Percentiles rank a stretch among this genome's conserved stretches.
These are phyloP conservation scores for Rhynchospora tenuis DNA, from an alignment of 176 grass and related monocot species.

Conservation along the genomic window DNA sequence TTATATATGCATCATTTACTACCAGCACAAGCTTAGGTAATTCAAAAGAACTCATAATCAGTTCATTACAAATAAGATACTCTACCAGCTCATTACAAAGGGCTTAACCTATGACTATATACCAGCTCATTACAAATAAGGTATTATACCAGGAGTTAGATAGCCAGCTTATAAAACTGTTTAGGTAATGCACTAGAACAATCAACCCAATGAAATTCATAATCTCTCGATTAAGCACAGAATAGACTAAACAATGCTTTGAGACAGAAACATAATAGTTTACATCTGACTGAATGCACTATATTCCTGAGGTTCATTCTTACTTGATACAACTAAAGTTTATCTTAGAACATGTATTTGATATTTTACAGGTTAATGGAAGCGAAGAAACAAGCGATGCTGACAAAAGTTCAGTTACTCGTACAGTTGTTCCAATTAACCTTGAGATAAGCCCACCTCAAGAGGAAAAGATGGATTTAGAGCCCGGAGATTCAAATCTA, in stretches of 20 bases:
- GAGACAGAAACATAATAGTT: neutral
- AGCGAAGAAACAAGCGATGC: slow-evolving; percentile 18
- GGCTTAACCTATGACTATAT: no score
- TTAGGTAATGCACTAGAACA: neutral
- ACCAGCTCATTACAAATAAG: neutral
- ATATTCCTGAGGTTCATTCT: neutral
- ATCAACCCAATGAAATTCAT: neutral
- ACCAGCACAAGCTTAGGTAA: no score
- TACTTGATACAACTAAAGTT: neutral
- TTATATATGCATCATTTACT: no score
- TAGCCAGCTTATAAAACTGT: neutral
- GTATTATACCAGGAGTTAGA: neutral
- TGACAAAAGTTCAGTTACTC: slow-evolving; percentile 17
- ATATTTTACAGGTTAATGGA: slow-evolving; percentile 31
- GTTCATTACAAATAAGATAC: no score
- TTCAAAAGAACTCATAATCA: no score
- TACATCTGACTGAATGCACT: neutral
- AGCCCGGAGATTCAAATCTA: slow-evolving; percentile 25
- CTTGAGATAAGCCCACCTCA: slow-evolving; percentile 36
- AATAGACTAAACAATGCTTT: neutral
- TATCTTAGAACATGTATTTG: neutral
- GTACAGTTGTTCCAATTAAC: slow-evolving; percentile 25
- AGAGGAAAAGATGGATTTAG: neutral
- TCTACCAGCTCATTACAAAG: no score
- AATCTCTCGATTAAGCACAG: neutral